phyloP scores from a whole-genome alignment of 257 asterid species.

The Nicotiana attenuata region DNA sequence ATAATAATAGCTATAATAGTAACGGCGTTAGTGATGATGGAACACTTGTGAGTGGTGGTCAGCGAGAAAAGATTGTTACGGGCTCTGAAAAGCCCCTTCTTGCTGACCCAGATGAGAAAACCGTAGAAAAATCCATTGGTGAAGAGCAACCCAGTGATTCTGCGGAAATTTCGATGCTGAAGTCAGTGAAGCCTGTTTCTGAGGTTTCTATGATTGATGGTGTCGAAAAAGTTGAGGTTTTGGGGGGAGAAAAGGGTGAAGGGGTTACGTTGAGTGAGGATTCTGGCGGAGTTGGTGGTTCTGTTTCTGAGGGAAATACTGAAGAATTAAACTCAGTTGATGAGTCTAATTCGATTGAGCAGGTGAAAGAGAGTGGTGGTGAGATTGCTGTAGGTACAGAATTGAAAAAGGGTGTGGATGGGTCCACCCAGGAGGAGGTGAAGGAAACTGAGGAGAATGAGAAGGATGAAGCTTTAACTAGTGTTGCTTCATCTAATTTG shows the following conservation, averaged over 20 bases:
- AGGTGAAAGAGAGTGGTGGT: conserved; percentile 15
- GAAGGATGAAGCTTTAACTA: conserved; percentile 2
- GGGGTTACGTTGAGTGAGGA: conserved; percentile 11
- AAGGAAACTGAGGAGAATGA: background rate
- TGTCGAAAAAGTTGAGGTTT: conserved; percentile 19
- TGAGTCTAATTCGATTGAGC: background rate
- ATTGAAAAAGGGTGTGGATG: conserved; percentile 7
- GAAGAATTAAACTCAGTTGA: conserved; percentile 12
- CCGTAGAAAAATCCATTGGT: background rate
- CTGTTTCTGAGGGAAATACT: conserved; percentile 10
- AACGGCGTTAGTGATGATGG: background rate
- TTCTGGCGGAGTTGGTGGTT: conserved; percentile 10
- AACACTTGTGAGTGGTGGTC: background rate
- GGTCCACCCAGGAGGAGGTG: conserved; percentile 10
- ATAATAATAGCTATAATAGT: background rate
- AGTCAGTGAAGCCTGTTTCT: conserved; percentile 26
- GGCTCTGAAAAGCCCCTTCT: background rate
- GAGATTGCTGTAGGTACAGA: background rate
- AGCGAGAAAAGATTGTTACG: background rate
- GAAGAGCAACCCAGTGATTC: background rate
- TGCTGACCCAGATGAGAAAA: conserved; percentile 13
- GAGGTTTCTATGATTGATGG: conserved; percentile 29
- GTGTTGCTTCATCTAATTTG: background rate
- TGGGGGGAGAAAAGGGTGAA: conserved; percentile 23
- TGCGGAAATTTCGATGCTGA: conserved; percentile 16